These are phyloP conservation scores for Hyphodiscus sp. DNA, from an alignment of 2,329 filamentous ascomycete genomes.

Conservation along the genomic window DNA sequence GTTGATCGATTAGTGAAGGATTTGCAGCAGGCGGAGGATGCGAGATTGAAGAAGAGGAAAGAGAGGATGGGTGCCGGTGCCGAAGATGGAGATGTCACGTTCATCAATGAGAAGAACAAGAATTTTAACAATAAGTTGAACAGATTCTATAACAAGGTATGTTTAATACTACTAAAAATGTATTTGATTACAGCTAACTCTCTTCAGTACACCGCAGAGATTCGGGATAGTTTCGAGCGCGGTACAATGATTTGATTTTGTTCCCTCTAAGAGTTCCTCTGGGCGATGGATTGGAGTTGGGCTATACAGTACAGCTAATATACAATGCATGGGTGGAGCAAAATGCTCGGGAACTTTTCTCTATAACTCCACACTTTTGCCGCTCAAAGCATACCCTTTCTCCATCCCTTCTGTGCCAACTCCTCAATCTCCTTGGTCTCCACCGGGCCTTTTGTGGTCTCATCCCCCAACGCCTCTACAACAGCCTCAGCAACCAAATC, in stretches of 20 bases:
- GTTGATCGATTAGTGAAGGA: slow-evolving; percentile 85
- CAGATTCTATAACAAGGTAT: slow-evolving; percentile 87
- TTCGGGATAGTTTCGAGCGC: slow-evolving; percentile 93
- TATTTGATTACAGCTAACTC: slow-evolving; percentile 18
- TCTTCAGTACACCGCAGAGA: slow-evolving; percentile 78
- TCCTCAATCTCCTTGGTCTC: slow-evolving; percentile 76
- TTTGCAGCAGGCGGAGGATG: slow-evolving; percentile 81
- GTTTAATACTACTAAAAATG: slow-evolving; percentile 12
- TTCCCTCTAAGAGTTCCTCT: slow-evolving; percentile 1
- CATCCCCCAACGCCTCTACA: slow-evolving; percentile 77
- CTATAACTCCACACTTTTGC: not conserved
- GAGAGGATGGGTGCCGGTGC: slow-evolving; percentile 72
- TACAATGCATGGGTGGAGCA: slow-evolving; percentile 17
- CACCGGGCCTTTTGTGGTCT: slow-evolving; percentile 64
- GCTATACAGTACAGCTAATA: slow-evolving; percentile 5
- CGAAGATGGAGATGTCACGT: slow-evolving; percentile 87
- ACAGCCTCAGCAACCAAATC: slow-evolving; percentile 85
- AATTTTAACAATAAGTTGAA: slow-evolving; percentile 98
- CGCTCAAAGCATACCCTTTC: slow-evolving; percentile 75
- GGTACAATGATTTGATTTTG: slow-evolving; percentile 76
- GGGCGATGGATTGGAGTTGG: slow-evolving; percentile 7
- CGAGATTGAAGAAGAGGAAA: slow-evolving; percentile 75
- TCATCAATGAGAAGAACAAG: slow-evolving; percentile 99
- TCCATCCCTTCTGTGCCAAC: slow-evolving; percentile 77
- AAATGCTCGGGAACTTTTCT: not conserved